Evolutionary conservation across 2,329 filamentous ascomycete genomes (phyloP).

Genomic region (Reticulascus tulasneorum): DNA sequence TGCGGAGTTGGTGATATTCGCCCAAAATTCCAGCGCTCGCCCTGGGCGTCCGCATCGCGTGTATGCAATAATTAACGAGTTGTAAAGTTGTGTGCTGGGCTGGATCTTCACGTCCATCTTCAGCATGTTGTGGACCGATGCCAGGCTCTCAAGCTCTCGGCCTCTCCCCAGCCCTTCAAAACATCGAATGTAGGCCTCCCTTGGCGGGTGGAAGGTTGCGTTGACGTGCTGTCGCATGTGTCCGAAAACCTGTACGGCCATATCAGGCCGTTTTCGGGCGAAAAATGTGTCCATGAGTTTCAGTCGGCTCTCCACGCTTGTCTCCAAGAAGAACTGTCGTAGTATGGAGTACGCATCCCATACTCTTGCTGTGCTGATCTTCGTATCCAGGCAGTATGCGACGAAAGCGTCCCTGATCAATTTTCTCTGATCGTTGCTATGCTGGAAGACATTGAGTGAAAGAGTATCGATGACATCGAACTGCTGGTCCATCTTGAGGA

Average conservation of each 20-base stretch:
- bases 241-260: slow-evolving; percentile 81
- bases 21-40: slow-evolving; percentile 75
- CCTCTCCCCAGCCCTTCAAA: slow-evolving; percentile 69
- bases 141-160: slow-evolving; percentile 50
- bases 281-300: slow-evolving; percentile 82
- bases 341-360: slow-evolving; percentile 66
- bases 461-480: slow-evolving; percentile 79
- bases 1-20: slow-evolving; percentile 73
- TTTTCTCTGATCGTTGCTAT: slow-evolving; percentile 65
- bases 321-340: slow-evolving; percentile 62
- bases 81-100: slow-evolving; percentile 71
- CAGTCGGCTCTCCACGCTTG: slow-evolving; percentile 61
- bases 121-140: slow-evolving; percentile 84
- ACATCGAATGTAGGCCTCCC: slow-evolving; percentile 72
- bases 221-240: slow-evolving; percentile 84
- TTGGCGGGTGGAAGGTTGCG: slow-evolving; percentile 58
- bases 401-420: slow-evolving; percentile 64
- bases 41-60: slow-evolving; percentile 62
- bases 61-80: slow-evolving; percentile 85
- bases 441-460: slow-evolving; percentile 68
- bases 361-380: slow-evolving; percentile 58
- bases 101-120: slow-evolving; percentile 86
- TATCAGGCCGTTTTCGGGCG: slow-evolving; percentile 69
- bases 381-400: slow-evolving; percentile 61
- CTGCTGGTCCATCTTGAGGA: slow-evolving; percentile 72